A percentile compares a stretch with the other conserved stretches of the same genome.
phyloP scores from a whole-genome alignment of 2,329 filamentous ascomycete species.

The Thielaviopsis euricoi region DNA sequence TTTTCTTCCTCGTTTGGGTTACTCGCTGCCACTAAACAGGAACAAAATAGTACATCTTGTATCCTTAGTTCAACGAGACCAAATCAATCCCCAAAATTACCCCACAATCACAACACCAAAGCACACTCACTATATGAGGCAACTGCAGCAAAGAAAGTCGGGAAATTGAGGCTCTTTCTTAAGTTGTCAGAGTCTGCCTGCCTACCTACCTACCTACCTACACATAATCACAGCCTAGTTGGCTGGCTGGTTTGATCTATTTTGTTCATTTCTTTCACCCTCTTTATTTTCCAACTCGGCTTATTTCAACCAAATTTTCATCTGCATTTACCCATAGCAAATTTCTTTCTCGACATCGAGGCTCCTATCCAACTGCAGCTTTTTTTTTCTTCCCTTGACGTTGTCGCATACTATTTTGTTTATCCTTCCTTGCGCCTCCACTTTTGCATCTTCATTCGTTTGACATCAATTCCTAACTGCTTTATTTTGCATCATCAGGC shows the following conservation, averaged over 20 bases:
- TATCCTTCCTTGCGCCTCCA: not conserved
- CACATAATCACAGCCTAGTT: no score
- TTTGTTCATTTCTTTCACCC: not conserved
- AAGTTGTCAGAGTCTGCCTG: not conserved
- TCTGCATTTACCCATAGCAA: not conserved
- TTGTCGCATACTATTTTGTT: not conserved
- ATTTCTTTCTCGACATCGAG: not conserved
- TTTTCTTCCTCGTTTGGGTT: not conserved
- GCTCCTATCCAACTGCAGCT: not conserved
- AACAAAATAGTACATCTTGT: not conserved
- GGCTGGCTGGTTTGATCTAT: not conserved
- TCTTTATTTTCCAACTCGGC: not conserved
- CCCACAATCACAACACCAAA: not conserved
- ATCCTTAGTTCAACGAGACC: not conserved
- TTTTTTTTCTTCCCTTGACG: not conserved
- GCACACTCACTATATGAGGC: not conserved
- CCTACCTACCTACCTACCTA: no score
- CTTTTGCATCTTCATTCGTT: not conserved
- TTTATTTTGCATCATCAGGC: not conserved
- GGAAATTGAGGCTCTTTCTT: not conserved
- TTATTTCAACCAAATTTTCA: not conserved
- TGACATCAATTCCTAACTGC: not conserved
- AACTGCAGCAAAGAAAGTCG: not conserved
- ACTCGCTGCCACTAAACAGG: not conserved
- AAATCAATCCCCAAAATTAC: not conserved